Evolutionary conservation across 139 green algal species (phyloP).

Genomic region (Chlorella vulgaris): DNA sequence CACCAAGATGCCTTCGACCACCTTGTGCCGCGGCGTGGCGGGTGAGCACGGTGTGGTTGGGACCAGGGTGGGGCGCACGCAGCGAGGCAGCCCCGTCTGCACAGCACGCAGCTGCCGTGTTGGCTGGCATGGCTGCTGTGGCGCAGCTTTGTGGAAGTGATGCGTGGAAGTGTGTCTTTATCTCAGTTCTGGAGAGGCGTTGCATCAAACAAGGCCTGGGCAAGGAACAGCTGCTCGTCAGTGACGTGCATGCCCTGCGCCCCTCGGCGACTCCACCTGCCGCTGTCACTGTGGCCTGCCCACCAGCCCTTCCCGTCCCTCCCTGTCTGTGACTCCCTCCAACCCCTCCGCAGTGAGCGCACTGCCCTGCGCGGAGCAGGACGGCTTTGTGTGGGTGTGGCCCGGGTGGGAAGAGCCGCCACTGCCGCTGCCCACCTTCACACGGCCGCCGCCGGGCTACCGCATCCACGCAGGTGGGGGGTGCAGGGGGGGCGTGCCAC

Average conservation of each 20-base stretch:
- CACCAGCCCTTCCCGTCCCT: not conserved
- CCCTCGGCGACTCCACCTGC: no score
- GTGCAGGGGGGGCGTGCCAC: not conserved
- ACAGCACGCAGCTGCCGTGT: not conserved
- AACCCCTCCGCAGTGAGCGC: not conserved
- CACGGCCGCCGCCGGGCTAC: slow-evolving; percentile 74
- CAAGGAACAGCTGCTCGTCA: no score
- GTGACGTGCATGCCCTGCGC: no score
- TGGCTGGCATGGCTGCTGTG: no score
- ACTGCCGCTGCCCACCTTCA: slow-evolving; percentile 41
- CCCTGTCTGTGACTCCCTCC: slow-evolving; percentile 41
- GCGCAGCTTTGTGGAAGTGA: no score
- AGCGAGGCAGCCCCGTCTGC: not conserved
- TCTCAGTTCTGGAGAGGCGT: no score
- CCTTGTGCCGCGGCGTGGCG: slow-evolving; percentile 69
- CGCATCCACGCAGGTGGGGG: slow-evolving; percentile 75
- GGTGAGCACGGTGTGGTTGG: no score
- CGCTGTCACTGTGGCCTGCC: not conserved
- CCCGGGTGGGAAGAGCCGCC: slow-evolving; percentile 78
- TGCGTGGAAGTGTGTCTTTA: no score
- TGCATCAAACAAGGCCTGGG: no score
- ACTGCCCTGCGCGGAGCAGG: slow-evolving; percentile 21
- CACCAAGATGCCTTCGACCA: slow-evolving; percentile 92
- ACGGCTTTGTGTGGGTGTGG: slow-evolving; percentile 93
- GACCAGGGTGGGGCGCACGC: not conserved